Evolutionary conservation across 805 yeast genomes (phyloP), one percentile per base, ranked within the genome.

Genomic region (Suhomyces pyralidae): DNA sequence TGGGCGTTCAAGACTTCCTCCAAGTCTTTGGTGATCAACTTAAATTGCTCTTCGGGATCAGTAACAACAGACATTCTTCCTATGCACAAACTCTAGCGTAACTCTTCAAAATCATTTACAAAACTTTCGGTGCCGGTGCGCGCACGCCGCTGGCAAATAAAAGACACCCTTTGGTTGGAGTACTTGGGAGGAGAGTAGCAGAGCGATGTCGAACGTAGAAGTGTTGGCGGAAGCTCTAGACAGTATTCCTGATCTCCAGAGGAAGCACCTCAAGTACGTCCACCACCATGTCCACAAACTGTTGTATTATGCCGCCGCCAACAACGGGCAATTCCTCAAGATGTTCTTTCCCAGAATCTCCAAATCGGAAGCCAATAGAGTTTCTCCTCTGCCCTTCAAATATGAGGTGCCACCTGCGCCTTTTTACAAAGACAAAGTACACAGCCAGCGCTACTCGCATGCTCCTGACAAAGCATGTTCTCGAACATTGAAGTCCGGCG

Each of bases 1-100:
- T 88, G 92, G 40, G 83, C 86, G 69, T 93, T 90, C 55, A 94
- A 81, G 49, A 88, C 93, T 76, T 94, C 99, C 71, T 94, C 98
- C 54, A 94, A 81, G 66, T 86, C 85, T 67, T 86, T 85, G 45
- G 96, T 87, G 66, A 94, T 91, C 59, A 90, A 79, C 36, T 81
- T 80, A 76, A 76, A 88, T 62, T 87, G 85, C 59, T 83, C 86
- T 50, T 76, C 71, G 30, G 94, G 85, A 55, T 78, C 81, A 49
- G 73, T 69, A 40, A 64, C 53, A 45, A 49, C 55, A 19, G 68
- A 58, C 70, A 66, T 66, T 42, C 17, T 17, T 5, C 42, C 3
- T 5, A 2, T 17, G 6, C 24, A 17, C 42, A 38, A 38, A 17
- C 24, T 9, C 24, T 8, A 8, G 7, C n/a, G 24, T 2, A 26